Evolutionary conservation across 148 eudicot genomes (phyloP), one percentile per base, ranked within the genome.

Genomic region (Bassia scoparia): DNA sequence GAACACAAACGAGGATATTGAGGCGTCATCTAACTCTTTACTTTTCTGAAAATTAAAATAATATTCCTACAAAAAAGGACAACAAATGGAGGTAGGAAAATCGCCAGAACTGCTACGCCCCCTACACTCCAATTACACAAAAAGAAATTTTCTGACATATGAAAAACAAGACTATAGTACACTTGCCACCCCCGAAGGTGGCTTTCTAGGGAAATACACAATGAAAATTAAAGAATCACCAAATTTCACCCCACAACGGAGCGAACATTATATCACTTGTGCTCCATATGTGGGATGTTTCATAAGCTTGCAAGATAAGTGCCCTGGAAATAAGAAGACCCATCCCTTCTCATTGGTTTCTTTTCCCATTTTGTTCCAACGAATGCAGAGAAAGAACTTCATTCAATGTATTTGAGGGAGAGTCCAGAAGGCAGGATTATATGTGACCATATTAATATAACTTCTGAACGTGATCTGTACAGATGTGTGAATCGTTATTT

Each of bases 401-500:
- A 59, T 33, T n/a, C 43, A 53, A 66, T 24, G 24, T 43, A 27
- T 34, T 15, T 27, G 21, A n/a, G 37, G 61, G 54, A 35, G 62
- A 21, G 55, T 63, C 37, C 44, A 34, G 70, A 43, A 30, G n/a
- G 64, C 24, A 69, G 31, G 30, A 66, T 1, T 26, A 37, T n/a
- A 58, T 53, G 29, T 74, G 38, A 27, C 61, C 70, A 73, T n/a
- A n/a, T 60, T 41, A 24, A 37, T 24, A 58, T 48, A 31, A 41
- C 75, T 65, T 75, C 68, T 56, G 67, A 55, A 58, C 41, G 38
- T 64, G 58, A 78, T 75, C 69, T 80, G 82, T 80, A 80, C 82
- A 80, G 69, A 59, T 72, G 70, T 46, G 69, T 67, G 29, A 26
- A 12, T 50, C 63, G 24, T 16, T 26, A 43, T 76, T 70, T 38